Evolutionary conservation across 768 basidiomycete species (phyloP).

Genomic region (Lyophyllum semitale): DNA sequence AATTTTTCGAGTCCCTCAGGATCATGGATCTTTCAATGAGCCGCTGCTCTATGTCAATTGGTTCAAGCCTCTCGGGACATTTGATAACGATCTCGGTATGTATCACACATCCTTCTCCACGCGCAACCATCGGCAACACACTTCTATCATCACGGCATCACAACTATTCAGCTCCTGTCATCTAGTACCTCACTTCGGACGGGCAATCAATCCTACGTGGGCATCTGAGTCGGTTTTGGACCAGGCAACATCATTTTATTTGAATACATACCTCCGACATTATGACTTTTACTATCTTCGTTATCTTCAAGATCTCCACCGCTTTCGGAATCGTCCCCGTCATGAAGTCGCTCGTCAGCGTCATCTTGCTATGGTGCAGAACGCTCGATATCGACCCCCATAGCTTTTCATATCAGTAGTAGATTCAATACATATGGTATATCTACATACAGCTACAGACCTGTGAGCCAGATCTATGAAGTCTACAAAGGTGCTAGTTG

Average conservation of each 20-base stretch:
- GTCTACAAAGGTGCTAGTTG: background rate
- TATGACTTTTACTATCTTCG: slow-evolving; percentile 26
- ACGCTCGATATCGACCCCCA: background rate
- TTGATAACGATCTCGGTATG: slow-evolving; percentile 17
- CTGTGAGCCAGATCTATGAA: background rate
- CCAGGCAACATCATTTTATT: slow-evolving; percentile 22
- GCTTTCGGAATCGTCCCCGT: background rate
- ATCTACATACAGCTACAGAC: background rate
- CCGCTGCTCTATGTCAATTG: slow-evolving; percentile 27
- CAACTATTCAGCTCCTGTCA: slow-evolving; percentile 29
- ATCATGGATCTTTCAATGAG: slow-evolving; percentile 7
- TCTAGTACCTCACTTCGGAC: slow-evolving; percentile 24
- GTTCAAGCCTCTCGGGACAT: slow-evolving; percentile 22
- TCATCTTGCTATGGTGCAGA: background rate
- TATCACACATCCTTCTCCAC: slow-evolving; percentile 17
- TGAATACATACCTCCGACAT: slow-evolving; percentile 31
- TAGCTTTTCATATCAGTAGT: background rate
- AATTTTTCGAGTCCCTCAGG: slow-evolving; percentile 24
- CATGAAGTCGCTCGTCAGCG: background rate
- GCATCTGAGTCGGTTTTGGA: slow-evolving; percentile 19
- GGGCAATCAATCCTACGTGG: slow-evolving; percentile 11
- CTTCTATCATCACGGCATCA: slow-evolving; percentile 23
- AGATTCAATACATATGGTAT: background rate
- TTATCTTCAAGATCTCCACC: background rate
- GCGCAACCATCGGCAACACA: slow-evolving; percentile 8